phyloP scores from a whole-genome alignment of 441 rosid genomes.

The Gossypium aridum region DNA sequence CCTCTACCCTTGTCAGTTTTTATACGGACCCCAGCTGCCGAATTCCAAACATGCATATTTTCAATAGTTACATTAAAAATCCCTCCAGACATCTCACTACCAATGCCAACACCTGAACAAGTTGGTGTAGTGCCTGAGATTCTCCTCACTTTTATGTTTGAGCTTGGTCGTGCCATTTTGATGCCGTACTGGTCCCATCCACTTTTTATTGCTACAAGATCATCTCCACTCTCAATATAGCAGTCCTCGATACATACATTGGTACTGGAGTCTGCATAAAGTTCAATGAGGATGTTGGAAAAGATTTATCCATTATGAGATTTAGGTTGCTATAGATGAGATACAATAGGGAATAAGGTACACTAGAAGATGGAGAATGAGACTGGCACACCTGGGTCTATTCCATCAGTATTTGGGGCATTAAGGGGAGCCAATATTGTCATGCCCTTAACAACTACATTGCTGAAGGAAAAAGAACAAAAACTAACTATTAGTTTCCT shows the following conservation, averaged over 20 bases:
- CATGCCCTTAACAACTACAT: constrained; percentile 75
- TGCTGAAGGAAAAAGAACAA: constrained; percentile 35
- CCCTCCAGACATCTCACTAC: constrained; percentile 98
- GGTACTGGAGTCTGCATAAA: constrained; percentile 65
- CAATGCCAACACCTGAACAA: constrained; percentile 90
- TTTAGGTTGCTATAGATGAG: neutral
- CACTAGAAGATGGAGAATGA: neutral
- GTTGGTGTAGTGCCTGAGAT: constrained; percentile 87
- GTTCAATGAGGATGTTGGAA: neutral
- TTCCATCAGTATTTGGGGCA: constrained; percentile 96
- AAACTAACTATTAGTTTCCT: neutral
- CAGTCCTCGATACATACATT: constrained; percentile 87
- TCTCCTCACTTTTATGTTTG: constrained; percentile 63
- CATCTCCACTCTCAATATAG: constrained; percentile 91
- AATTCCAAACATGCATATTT: constrained; percentile 76
- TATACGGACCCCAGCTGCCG: constrained; percentile 82
- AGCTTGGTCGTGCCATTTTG: constrained; percentile 71
- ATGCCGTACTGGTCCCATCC: constrained; percentile 99
- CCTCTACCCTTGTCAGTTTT: constrained; percentile 92
- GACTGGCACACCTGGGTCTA: constrained; percentile 68
- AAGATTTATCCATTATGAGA: neutral
- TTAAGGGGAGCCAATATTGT: constrained; percentile 83
- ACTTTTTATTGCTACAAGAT: constrained; percentile 90
- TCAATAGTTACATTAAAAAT: constrained; percentile 58
- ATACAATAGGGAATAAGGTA: neutral